A percentile compares a stretch with the other conserved stretches of the same genome.
phyloP scores from a whole-genome alignment of 2,329 filamentous ascomycete genomes.

The Diaporthe humulicola region DNA sequence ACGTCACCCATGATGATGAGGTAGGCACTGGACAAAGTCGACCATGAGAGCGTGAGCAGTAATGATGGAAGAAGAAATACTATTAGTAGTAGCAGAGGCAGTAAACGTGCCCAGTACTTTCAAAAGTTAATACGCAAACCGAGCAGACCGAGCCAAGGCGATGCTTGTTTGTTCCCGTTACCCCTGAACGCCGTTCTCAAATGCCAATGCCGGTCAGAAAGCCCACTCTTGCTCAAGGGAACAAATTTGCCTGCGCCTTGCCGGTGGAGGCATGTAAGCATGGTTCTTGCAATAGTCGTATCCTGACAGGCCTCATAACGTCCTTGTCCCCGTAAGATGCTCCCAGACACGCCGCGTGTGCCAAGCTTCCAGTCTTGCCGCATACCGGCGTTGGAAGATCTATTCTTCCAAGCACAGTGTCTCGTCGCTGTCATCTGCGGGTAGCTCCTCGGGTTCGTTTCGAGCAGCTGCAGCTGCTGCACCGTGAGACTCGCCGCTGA shows the following conservation, averaged over 20 bases:
- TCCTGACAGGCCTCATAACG: background rate
- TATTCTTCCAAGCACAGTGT: slow-evolving; percentile 3
- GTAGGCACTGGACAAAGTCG: background rate
- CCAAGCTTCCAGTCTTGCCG: background rate
- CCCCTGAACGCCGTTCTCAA: slow-evolving; percentile 28
- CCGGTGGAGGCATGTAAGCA: slow-evolving; percentile 31
- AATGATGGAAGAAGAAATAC: slow-evolving; percentile 1
- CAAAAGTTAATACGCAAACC: slow-evolving; percentile 16
- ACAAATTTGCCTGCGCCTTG: slow-evolving; percentile 23
- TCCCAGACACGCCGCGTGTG: background rate
- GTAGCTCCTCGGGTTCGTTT: background rate
- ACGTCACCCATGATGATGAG: background rate
- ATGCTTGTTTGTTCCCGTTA: slow-evolving; percentile 4
- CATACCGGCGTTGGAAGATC: background rate
- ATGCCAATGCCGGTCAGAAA: slow-evolving; percentile 29
- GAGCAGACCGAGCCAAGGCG: slow-evolving; percentile 7
- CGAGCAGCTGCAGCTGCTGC: background rate
- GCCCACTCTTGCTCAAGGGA: slow-evolving; percentile 19
- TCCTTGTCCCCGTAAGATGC: background rate
- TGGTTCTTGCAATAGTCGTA: slow-evolving; percentile 11
- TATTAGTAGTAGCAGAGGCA: slow-evolving; percentile 18
- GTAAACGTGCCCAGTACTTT: slow-evolving; percentile 9
- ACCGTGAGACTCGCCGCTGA: slow-evolving; percentile 34
- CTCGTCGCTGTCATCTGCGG: slow-evolving; percentile 29
- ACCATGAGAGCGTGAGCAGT: background rate